These are phyloP conservation scores for Trichoderma citrinoviride DNA, from an alignment of 2,329 filamentous ascomycete genomes.

Conservation along the genomic window DNA sequence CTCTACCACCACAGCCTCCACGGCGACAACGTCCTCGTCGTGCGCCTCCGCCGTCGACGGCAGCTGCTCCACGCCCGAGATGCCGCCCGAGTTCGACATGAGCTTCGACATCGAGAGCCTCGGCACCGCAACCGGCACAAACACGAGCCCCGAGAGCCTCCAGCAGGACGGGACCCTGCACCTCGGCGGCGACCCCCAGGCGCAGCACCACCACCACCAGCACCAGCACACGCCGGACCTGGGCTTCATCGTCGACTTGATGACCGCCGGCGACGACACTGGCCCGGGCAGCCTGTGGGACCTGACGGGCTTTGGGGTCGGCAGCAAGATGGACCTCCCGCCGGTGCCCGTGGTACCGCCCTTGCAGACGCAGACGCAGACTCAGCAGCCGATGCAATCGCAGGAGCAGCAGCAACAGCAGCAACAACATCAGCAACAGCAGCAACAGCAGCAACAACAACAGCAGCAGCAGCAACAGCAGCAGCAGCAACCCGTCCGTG, in stretches of 20 bases:
- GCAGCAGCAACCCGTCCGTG: conserved; percentile 30
- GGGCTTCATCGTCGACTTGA: conserved; percentile 38
- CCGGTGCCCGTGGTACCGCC: conserved; percentile 30
- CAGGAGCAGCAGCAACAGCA: conserved; percentile 19
- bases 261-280: conserved; percentile 24
- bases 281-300: conserved; percentile 17
- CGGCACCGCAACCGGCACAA: conserved; percentile 31
- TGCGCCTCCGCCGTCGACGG: conserved; percentile 26
- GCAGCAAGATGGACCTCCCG: conserved; percentile 35
- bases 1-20: too few relatives aligned
- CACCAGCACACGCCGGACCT: conserved; percentile 25
- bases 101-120: conserved; percentile 37
- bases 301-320: conserved; percentile 23
- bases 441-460: conserved; percentile 17
- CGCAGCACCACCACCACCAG: neutral
- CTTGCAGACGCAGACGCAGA: conserved; percentile 6
- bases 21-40: neutral
- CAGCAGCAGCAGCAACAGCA: conserved; percentile 14
- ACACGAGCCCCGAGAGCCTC: conserved; percentile 36
- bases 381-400: conserved; percentile 13
- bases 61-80: conserved; percentile 25
- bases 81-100: conserved; percentile 38
- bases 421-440: neutral
- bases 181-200: conserved; percentile 25
- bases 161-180: conserved; percentile 26